Evolutionary conservation across 2,329 filamentous ascomycete species (phyloP), one percentile per base, ranked within the genome.

Genomic region (Colletotrichum plurivorum): DNA sequence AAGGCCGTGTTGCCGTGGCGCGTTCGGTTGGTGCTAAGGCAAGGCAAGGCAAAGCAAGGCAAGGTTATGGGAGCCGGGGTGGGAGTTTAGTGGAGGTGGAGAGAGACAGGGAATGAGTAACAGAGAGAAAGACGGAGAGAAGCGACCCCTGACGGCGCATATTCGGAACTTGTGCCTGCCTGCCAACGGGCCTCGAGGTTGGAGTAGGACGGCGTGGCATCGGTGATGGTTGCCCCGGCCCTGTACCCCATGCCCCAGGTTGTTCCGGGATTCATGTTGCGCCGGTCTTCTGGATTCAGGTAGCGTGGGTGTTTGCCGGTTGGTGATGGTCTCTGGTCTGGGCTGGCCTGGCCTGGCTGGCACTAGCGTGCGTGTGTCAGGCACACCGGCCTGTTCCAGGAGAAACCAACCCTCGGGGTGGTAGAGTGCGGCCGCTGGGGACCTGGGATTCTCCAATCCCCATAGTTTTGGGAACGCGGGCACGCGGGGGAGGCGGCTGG

Each of bases 161-260:
- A 41, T 58, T 46, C 27, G 27, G 39, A 20, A 18, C n/a, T 10
- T 27, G 36, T 36, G 31, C 31, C 31, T 25, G 39, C 39, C 10
- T n/a, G 10, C 12, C 13, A 43, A 43, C 41, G 41, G 6, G 41
- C 13, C 15, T n/a, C 41, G 10, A 43, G 22, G 25, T 25, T 46
- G 60, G 51, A 39, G 52, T 18, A 56, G 43, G 54, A 49, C 55
- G 48, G 62, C 46, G 10, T 31, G 46, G 48, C 43, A 61, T 69
- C 67, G 67, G 67, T 61, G 49, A 67, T n/a, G 67, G 62, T 61
- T 67, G 51, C 56, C 67, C 67, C 67, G 55, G 62, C 43, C 51
- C 41, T 58, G 16, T n/a, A 58, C 65, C 25, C 65, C 59, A 67
- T 57, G 59, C 59, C 62, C 63, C 62, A 67, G 67, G 25, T 56